Conservation (phyloP, 2,329 filamentous ascomycete species). For the Clarireedia homoeocarpa region DNA sequence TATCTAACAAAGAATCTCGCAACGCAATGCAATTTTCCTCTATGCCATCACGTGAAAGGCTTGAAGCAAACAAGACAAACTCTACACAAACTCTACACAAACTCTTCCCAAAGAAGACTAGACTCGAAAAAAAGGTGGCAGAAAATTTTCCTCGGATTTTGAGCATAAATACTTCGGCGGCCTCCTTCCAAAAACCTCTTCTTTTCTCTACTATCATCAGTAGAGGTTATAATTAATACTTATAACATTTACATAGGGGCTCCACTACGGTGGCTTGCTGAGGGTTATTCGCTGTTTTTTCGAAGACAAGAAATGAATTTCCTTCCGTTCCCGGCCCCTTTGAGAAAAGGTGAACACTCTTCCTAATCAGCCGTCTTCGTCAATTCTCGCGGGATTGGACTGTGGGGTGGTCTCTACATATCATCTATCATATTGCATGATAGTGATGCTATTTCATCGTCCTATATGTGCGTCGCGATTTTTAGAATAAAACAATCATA, state of each 20-base stretch:
- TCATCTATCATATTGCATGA: not conserved
- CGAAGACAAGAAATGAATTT: slow-evolving; percentile 27
- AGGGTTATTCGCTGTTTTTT: slow-evolving; percentile 29
- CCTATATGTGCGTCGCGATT: not conserved
- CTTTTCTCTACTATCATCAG: slow-evolving; percentile 29
- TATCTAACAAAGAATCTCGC: too few relatives aligned
- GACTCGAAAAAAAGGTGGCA: slow-evolving; percentile 9
- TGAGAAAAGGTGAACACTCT: slow-evolving; percentile 34
- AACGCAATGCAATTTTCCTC: too few relatives aligned
- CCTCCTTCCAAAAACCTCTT: not conserved
- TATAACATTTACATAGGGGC: slow-evolving; percentile 31
- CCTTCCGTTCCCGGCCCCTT: slow-evolving; percentile 37
- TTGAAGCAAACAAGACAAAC: not conserved
- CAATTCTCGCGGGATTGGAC: slow-evolving; percentile 32
- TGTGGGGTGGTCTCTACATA: slow-evolving; percentile 38
- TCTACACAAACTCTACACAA: not conserved
- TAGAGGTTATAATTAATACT: slow-evolving; percentile 33
- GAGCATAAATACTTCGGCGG: slow-evolving; percentile 12
- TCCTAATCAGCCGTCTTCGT: slow-evolving; percentile 35
- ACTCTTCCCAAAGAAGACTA: not conserved
- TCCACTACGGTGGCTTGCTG: slow-evolving; percentile 36
- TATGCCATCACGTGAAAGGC: too few relatives aligned
- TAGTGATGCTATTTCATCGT: not conserved
- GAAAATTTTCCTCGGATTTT: not conserved
- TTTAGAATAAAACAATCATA: not conserved